Evolutionary conservation across 495 filamentous ascomycete genomes (phyloP).

Genomic region (Penicillium goetzii): DNA sequence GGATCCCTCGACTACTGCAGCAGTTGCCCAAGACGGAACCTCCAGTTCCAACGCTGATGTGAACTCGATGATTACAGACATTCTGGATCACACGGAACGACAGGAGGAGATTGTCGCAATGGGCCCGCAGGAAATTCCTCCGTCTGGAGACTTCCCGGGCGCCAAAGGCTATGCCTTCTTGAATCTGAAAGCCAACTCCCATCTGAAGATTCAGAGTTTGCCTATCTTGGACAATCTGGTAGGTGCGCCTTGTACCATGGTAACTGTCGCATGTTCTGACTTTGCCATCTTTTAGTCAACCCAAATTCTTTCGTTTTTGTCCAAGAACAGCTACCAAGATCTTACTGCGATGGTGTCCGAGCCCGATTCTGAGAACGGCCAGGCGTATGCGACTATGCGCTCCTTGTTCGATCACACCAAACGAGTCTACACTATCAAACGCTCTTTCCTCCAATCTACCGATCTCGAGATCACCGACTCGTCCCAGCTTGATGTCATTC

Average conservation of each 20-base stretch:
- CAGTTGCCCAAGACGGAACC: slow-evolving; percentile 25
- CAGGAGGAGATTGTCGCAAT: slow-evolving; percentile 50
- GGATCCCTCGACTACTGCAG: slow-evolving; percentile 21
- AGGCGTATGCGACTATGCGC: slow-evolving; percentile 79
- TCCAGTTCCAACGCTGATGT: slow-evolving; percentile 39
- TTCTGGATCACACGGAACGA: slow-evolving; percentile 54
- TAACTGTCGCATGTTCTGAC: slow-evolving; percentile 10
- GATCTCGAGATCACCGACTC: slow-evolving; percentile 72
- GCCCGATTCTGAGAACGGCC: slow-evolving; percentile 72
- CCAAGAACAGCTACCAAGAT: slow-evolving; percentile 69
- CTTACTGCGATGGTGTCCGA: slow-evolving; percentile 75
- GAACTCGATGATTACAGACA: slow-evolving; percentile 46
- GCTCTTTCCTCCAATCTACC: slow-evolving; percentile 70
- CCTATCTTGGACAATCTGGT: slow-evolving; percentile 76
- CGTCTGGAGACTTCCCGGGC: slow-evolving; percentile 35
- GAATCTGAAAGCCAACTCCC: slow-evolving; percentile 59
- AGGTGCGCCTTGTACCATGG: slow-evolving; percentile 23
- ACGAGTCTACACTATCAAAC: slow-evolving; percentile 70
- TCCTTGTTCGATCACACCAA: slow-evolving; percentile 82
- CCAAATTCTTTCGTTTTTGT: slow-evolving; percentile 71
- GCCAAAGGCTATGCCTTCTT: slow-evolving; percentile 48
- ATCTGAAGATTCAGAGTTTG: slow-evolving; percentile 68
- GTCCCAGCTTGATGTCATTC: slow-evolving; percentile 73
- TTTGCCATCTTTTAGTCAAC: slow-evolving; percentile 54
- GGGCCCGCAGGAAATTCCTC: slow-evolving; percentile 42